Base-by-base conservation (phyloP, 2,329 filamentous ascomycete species). In the Elsinoe australis region DNA sequence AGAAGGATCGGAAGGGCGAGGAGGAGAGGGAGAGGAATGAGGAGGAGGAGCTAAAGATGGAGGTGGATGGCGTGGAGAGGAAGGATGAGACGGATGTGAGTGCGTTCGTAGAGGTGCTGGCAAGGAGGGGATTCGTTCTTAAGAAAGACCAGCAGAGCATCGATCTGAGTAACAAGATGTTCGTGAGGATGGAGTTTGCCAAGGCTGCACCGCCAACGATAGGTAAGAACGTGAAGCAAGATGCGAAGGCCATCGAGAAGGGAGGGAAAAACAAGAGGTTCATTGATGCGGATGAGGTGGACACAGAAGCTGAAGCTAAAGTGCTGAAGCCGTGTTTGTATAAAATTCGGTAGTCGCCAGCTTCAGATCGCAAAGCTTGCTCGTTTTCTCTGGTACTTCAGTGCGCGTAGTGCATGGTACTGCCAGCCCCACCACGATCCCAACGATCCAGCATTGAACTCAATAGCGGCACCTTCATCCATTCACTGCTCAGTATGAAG, bases 241-340 rank as follows among this genome's bases (percentile, higher is more conserved):
- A 64, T 19, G 54, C 59, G 24, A 61, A 61, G 55, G 69, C 55
- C 56, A 65, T 60, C 47, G 59, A 57, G 39, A 52, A 28, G 60
- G 45, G 59, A 61, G 57, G 67, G 55, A 59, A 51, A 52, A 67
- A 67, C 58, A 61, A 66, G 59, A 79, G 77, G 61, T 82, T 82
- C 59, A 69, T 81, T 50, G 80, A 83, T 55, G 71, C 71, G 17
- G 71, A 71, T 49, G 75, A 74, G 14, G 68, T 77, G 50, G 71
- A 73, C 39, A 73, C 73, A 1, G 75, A 80, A 52, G 75, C 78
- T 53, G 79, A 82, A 55, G 73, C 73, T 4, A 80, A 83, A 56
- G 86, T 90, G 49, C 67, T 98, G 57, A 96, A 96, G 72, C 92
- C 92, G 14, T 96, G 92, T 70, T 80, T 96, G 53, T 96, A 96